Evolutionary conservation across 352 stramenopile species (phyloP).

Genomic region (Phytophthora pluvialis): DNA sequence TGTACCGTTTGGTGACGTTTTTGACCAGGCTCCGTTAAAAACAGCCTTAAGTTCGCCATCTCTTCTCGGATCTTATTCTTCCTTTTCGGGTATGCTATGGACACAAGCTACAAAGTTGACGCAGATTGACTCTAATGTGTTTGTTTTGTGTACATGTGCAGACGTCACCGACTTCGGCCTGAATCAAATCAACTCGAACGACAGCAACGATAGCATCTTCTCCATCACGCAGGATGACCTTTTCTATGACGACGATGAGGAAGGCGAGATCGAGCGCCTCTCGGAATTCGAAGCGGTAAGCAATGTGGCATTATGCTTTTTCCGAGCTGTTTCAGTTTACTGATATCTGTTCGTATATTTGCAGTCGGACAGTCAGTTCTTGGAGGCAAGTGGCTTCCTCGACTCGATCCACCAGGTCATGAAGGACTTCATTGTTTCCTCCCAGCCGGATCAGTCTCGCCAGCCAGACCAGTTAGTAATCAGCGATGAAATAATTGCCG

Average conservation of each 20-base stretch:
- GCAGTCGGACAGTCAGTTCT: conserved; percentile 73
- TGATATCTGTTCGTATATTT: not conserved
- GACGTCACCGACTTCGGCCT: conserved; percentile 44
- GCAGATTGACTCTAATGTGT: not conserved
- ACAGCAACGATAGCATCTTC: conserved; percentile 54
- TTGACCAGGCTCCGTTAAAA: conserved; percentile 24
- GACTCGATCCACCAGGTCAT: conserved; percentile 87
- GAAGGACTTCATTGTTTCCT: conserved; percentile 58
- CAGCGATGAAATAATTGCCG: conserved; percentile 72
- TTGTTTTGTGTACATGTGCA: conserved; percentile 8
- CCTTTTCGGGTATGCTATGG: conserved; percentile 34
- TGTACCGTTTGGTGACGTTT: not conserved
- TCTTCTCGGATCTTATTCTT: conserved; percentile 28
- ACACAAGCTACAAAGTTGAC: not conserved
- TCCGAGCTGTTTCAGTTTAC: not conserved
- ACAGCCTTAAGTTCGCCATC: conserved; percentile 46
- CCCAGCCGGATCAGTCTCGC: conserved; percentile 37
- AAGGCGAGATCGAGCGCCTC: conserved; percentile 64
- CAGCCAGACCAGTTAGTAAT: conserved; percentile 60
- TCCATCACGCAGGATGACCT: conserved; percentile 63
- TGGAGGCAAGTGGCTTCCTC: conserved; percentile 78
- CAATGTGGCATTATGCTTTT: not conserved
- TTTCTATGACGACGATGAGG: conserved; percentile 49
- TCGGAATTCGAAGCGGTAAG: conserved; percentile 79
- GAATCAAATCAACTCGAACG: conserved; percentile 56